Conservation (phyloP, 208 protist species). For the Porcisia hertigi region DNA sequence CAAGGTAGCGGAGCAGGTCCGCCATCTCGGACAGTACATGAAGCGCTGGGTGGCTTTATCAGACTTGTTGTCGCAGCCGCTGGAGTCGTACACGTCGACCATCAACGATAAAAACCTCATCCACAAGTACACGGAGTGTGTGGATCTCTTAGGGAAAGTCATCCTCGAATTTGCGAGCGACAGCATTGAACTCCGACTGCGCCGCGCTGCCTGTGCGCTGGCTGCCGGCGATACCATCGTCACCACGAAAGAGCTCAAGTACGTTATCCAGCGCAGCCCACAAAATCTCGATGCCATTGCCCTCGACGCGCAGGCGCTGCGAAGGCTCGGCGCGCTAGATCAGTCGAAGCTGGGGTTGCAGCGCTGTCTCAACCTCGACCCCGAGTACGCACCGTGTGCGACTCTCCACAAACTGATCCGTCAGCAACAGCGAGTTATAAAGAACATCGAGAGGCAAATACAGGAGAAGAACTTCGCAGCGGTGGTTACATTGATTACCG, state of each 20-base stretch:
- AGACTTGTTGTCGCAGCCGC: slow-evolving; percentile 31
- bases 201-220: slow-evolving; percentile 81
- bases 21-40: slow-evolving; percentile 44
- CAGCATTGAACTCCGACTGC: slow-evolving; percentile 78
- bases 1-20: slow-evolving; percentile 31
- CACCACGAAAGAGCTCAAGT: slow-evolving; percentile 72
- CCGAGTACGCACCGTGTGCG: slow-evolving; percentile 80
- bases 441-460: slow-evolving; percentile 33
- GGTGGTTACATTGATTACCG: slow-evolving; percentile 48
- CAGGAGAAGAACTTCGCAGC: slow-evolving; percentile 53
- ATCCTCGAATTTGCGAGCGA: slow-evolving; percentile 74
- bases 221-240: slow-evolving; percentile 49
- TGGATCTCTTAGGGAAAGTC: slow-evolving; percentile 49
- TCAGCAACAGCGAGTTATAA: slow-evolving; percentile 55
- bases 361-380: slow-evolving; percentile 84
- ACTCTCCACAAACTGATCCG: slow-evolving; percentile 65
- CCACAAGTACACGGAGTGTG: slow-evolving; percentile 50
- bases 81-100: slow-evolving; percentile 14
- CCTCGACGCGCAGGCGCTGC: slow-evolving; percentile 73
- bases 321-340: slow-evolving; percentile 71
- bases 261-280: slow-evolving; percentile 62
- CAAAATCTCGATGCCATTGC: slow-evolving; percentile 75
- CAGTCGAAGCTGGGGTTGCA: slow-evolving; percentile 67
- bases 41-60: slow-evolving; percentile 44
- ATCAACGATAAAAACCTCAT: slow-evolving; percentile 5